Conservation (phyloP, 805 yeast species). For the Kluyveromyces wickerhamii region DNA sequence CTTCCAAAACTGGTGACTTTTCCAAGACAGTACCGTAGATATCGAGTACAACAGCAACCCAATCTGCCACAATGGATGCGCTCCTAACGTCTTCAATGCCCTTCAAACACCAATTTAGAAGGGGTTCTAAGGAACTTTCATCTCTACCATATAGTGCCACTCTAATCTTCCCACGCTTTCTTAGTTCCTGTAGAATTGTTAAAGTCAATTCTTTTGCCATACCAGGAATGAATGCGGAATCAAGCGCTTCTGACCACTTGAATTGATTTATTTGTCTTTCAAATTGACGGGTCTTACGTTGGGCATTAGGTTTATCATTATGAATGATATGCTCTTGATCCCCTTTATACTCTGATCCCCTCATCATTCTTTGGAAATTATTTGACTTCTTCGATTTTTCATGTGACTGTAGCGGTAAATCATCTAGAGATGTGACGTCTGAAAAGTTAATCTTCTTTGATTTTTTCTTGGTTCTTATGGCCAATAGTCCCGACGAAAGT, state of each 20-base stretch:
- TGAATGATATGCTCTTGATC: constrained; percentile 73
- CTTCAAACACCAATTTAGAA: constrained; percentile 74
- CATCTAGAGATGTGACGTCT: constrained; percentile 4
- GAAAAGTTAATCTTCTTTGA: constrained; percentile 29
- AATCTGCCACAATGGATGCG: constrained; percentile 52
- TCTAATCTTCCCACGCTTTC: constrained; percentile 80
- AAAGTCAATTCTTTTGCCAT: constrained; percentile 72
- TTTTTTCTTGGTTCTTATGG: constrained; percentile 80
- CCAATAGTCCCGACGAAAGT: constrained; percentile 76
- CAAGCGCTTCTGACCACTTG: constrained; percentile 89
- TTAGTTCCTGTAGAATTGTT: constrained; percentile 78
- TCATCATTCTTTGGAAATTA: constrained; percentile 72
- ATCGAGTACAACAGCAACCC: constrained; percentile 63
- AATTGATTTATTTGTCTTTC: constrained; percentile 82
- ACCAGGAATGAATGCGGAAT: constrained; percentile 74
- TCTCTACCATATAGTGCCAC: constrained; percentile 77
- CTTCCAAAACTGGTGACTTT: constrained; percentile 69
- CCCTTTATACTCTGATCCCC: constrained; percentile 87
- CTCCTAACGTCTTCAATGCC: constrained; percentile 75
- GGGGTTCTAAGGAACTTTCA: constrained; percentile 77
- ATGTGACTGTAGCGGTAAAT: constrained; percentile 1
- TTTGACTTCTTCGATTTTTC: constrained; percentile 32
- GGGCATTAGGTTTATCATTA: constrained; percentile 45
- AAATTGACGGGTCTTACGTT: constrained; percentile 67
- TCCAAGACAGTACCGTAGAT: constrained; percentile 71